Conservation (phyloP, 371 early-diverging fungal species). For the Catenaria anguillulae region DNA sequence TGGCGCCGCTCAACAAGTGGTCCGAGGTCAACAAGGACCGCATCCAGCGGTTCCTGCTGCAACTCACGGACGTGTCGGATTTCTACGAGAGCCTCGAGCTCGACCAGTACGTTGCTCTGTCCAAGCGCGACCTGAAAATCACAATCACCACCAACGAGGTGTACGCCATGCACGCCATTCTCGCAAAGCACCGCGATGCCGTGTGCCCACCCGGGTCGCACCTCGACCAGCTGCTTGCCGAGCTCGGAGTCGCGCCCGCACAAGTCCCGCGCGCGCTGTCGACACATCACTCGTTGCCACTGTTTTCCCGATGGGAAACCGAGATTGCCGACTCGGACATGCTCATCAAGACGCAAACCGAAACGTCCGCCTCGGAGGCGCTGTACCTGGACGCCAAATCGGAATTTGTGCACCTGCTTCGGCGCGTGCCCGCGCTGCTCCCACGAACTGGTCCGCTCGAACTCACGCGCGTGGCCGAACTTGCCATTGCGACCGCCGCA, state of each 20-base stretch:
- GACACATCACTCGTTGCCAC: slow-evolving; percentile 57
- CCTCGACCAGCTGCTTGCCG: slow-evolving; percentile 55
- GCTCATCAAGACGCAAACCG: slow-evolving; percentile 57
- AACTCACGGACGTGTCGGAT: slow-evolving; percentile 85
- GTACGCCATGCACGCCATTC: slow-evolving; percentile 69
- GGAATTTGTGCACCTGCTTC: slow-evolving; percentile 78
- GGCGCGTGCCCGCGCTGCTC: slow-evolving; percentile 25
- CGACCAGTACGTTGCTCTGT: slow-evolving; percentile 90
- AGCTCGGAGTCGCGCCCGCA: slow-evolving; percentile 50
- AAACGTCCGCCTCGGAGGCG: slow-evolving; percentile 78
- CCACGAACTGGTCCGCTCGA: background rate
- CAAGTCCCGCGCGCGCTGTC: slow-evolving; percentile 76
- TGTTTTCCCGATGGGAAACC: slow-evolving; percentile 85
- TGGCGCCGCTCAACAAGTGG: slow-evolving; percentile 75
- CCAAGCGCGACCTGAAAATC: slow-evolving; percentile 73
- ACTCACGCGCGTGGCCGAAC: slow-evolving; percentile 42
- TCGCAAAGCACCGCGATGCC: slow-evolving; percentile 63
- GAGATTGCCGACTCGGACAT: slow-evolving; percentile 44
- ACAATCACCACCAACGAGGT: slow-evolving; percentile 86
- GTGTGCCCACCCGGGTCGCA: slow-evolving; percentile 55
- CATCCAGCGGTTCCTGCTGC: slow-evolving; percentile 71
- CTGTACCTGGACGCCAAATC: slow-evolving; percentile 90
- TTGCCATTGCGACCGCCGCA: slow-evolving; percentile 73
- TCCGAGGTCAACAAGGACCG: slow-evolving; percentile 71
- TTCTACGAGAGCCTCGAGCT: slow-evolving; percentile 87